Evolutionary conservation across 2,329 filamentous ascomycete genomes (phyloP).

Genomic region (Trichoderma afroharzianum): DNA sequence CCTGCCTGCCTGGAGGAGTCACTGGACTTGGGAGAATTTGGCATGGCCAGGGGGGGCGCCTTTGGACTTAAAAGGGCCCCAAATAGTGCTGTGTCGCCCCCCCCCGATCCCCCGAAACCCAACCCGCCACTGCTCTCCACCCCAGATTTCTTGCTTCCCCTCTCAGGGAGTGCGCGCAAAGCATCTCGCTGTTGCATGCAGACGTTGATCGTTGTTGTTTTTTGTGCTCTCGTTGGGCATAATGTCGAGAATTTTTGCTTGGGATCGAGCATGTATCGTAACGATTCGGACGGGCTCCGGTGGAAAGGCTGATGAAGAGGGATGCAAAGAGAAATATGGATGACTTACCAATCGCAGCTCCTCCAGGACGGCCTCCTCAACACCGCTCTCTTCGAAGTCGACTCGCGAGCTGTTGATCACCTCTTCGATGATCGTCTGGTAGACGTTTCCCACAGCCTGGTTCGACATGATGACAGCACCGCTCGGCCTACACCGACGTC

Average conservation of each 20-base stretch:
- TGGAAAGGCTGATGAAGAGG: not conserved
- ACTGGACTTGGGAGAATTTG: conserved; percentile 2
- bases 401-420: conserved; percentile 89
- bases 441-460: conserved; percentile 67
- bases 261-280: not conserved
- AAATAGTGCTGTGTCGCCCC: conserved; percentile 52
- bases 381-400: conserved; percentile 95
- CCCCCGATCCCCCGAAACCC: conserved; percentile 32
- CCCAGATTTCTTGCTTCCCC: conserved; percentile 28
- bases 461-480: conserved; percentile 51
- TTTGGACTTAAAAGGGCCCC: conserved; percentile 51
- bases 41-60: conserved; percentile 22
- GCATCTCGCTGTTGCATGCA: conserved; percentile 4
- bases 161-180: conserved; percentile 29
- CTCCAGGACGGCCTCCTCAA: conserved; percentile 80
- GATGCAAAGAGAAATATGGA: not conserved
- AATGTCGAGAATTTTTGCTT: not conserved
- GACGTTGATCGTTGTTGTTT: not conserved
- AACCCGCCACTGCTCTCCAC: conserved; percentile 25
- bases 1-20: conserved; percentile 10
- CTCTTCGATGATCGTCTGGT: conserved; percentile 73
- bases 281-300: not conserved
- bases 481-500: conserved; percentile 15
- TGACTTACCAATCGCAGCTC: conserved; percentile 79
- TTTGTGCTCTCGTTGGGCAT: not conserved